phyloP scores from a whole-genome alignment of 495 filamentous ascomycete genomes.

The Neurospora cerealis region DNA sequence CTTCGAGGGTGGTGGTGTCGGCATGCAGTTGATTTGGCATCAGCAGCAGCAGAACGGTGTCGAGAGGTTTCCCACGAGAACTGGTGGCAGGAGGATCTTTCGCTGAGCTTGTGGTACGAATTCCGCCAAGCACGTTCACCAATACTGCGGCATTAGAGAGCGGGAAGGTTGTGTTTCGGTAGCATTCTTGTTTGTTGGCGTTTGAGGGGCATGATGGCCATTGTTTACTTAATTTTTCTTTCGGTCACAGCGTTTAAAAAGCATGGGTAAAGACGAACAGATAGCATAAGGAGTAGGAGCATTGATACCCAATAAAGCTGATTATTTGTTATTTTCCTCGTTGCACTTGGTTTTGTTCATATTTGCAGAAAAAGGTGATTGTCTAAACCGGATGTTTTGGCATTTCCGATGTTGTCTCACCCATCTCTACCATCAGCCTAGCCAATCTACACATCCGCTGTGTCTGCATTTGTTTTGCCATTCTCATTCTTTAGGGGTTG shows the following conservation, averaged over 20 bases:
- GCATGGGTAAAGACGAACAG: neutral
- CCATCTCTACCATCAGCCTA: too few species aligned
- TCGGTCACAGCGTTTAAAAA: neutral
- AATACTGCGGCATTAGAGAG: neutral
- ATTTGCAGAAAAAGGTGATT: neutral
- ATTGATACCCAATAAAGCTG: neutral
- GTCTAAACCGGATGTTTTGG: too few species aligned
- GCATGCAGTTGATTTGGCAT: conserved; percentile 61
- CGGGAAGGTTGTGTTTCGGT: neutral
- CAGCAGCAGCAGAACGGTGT: conserved; percentile 47
- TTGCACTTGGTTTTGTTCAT: neutral
- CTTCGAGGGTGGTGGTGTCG: conserved; percentile 61
- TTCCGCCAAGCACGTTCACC: neutral
- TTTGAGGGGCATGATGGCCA: neutral
- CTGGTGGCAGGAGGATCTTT: conserved; percentile 56
- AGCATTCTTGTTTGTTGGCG: neutral
- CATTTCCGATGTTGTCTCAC: too few species aligned
- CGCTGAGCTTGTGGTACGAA: conserved; percentile 29
- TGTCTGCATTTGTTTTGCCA: too few species aligned
- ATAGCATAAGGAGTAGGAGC: neutral
- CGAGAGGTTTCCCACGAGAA: conserved; percentile 50
- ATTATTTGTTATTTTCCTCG: neutral
- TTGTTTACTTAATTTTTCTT: neutral
- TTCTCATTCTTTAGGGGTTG: too few species aligned
- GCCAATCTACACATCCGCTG: too few species aligned